Percentiles rank a stretch among this genome's conserved stretches.
Evolutionary conservation across 768 basidiomycete genomes (phyloP).

Genomic region (Xerocomellus intermedius): DNA sequence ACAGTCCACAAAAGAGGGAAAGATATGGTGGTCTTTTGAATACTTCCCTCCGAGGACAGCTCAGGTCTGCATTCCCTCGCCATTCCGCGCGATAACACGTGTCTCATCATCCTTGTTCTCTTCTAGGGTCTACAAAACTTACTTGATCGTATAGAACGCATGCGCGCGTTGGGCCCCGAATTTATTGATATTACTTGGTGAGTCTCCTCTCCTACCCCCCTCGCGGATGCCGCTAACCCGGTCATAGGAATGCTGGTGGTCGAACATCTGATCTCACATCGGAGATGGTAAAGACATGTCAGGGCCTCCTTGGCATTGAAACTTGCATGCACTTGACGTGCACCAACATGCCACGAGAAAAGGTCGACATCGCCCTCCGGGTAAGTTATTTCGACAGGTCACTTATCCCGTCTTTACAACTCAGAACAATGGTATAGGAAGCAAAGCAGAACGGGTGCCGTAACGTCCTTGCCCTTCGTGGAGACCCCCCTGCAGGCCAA

Average conservation of each 20-base stretch:
- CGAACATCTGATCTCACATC: conserved; percentile 92
- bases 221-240: conserved; percentile 1
- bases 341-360: conserved; percentile 97
- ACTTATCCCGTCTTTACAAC: conserved; percentile 1
- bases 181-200: conserved; percentile 98
- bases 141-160: conserved; percentile 96
- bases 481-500: conserved; percentile 87
- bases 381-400: conserved; percentile 46
- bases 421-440: conserved; percentile 51
- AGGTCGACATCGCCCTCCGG: conserved; percentile 86
- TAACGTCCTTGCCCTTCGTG: conserved; percentile 90
- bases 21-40: conserved; percentile 98
- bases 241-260: conserved; percentile 89
- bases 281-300: conserved; percentile 93
- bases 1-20: conserved; percentile 78
- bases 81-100: background rate
- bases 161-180: conserved; percentile 92
- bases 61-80: conserved; percentile 53
- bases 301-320: conserved; percentile 89
- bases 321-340: conserved; percentile 99
- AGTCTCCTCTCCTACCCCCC: conserved; percentile 14
- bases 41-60: conserved; percentile 97
- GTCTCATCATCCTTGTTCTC: background rate
- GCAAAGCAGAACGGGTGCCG: conserved; percentile 87
- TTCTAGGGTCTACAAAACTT: conserved; percentile 73